Percentiles rank a stretch among this genome's conserved stretches.
These are phyloP conservation scores for Camelina neglecta DNA, from an alignment of 345 rosid genomes.

Conservation along the genomic window DNA sequence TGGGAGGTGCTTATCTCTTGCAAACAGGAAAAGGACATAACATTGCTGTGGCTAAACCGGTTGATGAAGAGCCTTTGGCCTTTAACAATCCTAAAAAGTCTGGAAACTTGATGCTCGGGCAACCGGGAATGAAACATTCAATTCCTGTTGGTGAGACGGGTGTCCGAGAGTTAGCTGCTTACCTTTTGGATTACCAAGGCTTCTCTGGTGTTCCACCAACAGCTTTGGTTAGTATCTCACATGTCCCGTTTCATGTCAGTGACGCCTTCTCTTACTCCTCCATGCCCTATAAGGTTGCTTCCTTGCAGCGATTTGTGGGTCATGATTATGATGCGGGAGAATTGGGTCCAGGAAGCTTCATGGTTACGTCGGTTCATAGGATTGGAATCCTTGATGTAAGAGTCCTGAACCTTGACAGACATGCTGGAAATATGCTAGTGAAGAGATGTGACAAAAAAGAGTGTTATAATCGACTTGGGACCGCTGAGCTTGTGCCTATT, in stretches of 20 bases:
- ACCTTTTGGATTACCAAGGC: constrained; percentile 71
- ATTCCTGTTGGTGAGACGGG: constrained; percentile 80
- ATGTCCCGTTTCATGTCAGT: constrained; percentile 62
- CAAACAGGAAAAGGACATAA: constrained; percentile 53
- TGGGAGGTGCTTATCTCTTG: constrained; percentile 83
- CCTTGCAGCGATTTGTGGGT: constrained; percentile 73
- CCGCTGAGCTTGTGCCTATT: constrained; percentile 82
- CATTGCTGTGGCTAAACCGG: constrained; percentile 80
- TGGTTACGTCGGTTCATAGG: constrained; percentile 69
- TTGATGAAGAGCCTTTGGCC: constrained; percentile 86
- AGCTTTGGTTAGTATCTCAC: constrained; percentile 71
- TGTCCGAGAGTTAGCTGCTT: constrained; percentile 81
- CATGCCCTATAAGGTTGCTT: constrained; percentile 64
- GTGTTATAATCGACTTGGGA: constrained; percentile 43
- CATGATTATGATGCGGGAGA: constrained; percentile 88
- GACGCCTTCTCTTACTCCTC: constrained; percentile 47
- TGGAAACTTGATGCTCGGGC: constrained; percentile 69
- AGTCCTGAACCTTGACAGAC: constrained; percentile 77
- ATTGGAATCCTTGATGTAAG: constrained; percentile 82
- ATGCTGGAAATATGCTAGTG: constrained; percentile 83
- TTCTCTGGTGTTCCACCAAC: constrained; percentile 90
- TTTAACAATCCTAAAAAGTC: constrained; percentile 79
- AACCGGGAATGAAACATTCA: constrained; percentile 74
- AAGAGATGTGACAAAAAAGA: constrained; percentile 52
- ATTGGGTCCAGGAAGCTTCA: constrained; percentile 71